phyloP scores from a whole-genome alignment of 441 rosid species.

The Bocquillonia castaneifolia region DNA sequence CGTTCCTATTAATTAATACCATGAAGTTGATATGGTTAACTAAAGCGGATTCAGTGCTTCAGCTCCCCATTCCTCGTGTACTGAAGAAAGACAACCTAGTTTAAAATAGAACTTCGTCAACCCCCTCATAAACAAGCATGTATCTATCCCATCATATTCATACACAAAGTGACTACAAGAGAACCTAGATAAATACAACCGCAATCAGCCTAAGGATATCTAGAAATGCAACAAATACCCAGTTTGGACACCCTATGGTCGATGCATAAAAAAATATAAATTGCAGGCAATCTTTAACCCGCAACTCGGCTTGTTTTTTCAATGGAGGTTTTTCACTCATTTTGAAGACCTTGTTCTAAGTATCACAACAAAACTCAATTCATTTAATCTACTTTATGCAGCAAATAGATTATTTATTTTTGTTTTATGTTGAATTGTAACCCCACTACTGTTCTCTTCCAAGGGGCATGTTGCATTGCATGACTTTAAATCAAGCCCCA shows the following conservation, averaged over 20 bases:
- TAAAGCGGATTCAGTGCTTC: background rate
- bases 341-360: background rate
- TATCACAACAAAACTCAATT: background rate
- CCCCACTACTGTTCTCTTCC: background rate
- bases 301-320: background rate
- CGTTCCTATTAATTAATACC: background rate
- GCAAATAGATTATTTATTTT: background rate
- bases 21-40: background rate
- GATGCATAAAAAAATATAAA: background rate
- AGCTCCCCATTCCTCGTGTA: background rate
- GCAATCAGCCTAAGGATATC: background rate
- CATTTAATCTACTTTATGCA: background rate
- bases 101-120: background rate
- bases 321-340: background rate
- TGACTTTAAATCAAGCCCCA: background rate
- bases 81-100: background rate
- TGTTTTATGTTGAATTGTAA: background rate
- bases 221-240: background rate
- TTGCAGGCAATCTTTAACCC: background rate
- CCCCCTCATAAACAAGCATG: background rate
- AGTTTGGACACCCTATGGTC: background rate
- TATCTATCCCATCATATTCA: background rate
- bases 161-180: background rate
- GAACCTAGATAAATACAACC: background rate
- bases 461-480: background rate